Conservation (phyloP, 768 basidiomycete species). For the Cantharellus anzutake region DNA sequence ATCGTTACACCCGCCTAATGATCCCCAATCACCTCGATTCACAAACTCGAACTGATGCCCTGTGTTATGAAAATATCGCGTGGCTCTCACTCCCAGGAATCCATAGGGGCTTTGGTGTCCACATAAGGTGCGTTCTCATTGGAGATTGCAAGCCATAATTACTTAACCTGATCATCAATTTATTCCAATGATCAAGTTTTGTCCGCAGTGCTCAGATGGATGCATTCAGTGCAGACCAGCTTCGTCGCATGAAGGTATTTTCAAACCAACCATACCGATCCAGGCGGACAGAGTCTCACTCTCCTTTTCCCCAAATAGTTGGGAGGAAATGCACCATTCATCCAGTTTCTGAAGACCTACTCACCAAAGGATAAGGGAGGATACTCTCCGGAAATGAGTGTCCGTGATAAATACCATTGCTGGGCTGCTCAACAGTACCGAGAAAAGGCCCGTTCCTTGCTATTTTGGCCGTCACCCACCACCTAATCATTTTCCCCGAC, state of each 20-base stretch:
- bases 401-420: slow-evolving; percentile 70
- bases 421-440: slow-evolving; percentile 93
- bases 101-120: slow-evolving; percentile 85
- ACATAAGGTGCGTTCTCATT: slow-evolving; percentile 42
- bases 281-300: background rate
- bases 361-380: slow-evolving; percentile 46
- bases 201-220: slow-evolving; percentile 93
- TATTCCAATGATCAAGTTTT: slow-evolving; percentile 26
- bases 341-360: slow-evolving; percentile 57
- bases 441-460: slow-evolving; percentile 47
- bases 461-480: background rate
- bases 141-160: background rate
- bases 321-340: slow-evolving; percentile 77
- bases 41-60: background rate
- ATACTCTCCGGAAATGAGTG: slow-evolving; percentile 37
- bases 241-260: slow-evolving; percentile 73
- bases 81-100: slow-evolving; percentile 29
- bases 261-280: background rate
- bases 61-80: background rate
- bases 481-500: background rate
- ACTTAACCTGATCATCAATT: background rate
- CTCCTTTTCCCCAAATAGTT: slow-evolving; percentile 26
- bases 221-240: slow-evolving; percentile 81
- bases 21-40: background rate
- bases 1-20: background rate